phyloP scores from a whole-genome alignment of 257 asterid genomes.

The Ocimum tenuiflorum region DNA sequence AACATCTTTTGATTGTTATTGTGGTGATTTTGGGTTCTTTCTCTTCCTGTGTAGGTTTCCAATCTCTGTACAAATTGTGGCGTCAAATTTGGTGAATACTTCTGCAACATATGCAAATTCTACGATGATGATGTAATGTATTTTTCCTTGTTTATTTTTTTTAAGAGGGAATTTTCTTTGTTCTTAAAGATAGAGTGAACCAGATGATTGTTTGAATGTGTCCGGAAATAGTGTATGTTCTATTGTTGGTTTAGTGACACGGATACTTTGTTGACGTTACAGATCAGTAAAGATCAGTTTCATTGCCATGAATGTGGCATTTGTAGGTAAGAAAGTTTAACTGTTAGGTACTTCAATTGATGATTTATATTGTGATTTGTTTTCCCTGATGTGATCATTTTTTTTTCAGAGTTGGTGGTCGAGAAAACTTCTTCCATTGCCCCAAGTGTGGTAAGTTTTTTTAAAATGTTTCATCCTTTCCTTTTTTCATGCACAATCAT shows the following conservation, averaged over 20 bases:
- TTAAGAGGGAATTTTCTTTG: not conserved
- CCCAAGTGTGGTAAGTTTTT: constrained; percentile 65
- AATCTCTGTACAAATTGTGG: constrained; percentile 62
- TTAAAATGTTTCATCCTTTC: not conserved
- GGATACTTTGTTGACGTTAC: constrained; percentile 26
- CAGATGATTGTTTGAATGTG: constrained; percentile 7
- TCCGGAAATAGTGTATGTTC: not conserved
- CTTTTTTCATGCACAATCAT: constrained; percentile 9
- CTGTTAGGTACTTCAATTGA: not conserved
- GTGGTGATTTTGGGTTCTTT: constrained; percentile 12
- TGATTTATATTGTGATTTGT: not conserved
- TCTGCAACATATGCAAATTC: constrained; percentile 72
- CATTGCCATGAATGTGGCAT: constrained; percentile 91
- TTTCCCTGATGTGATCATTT: constrained; percentile 18
- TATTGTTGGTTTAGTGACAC: constrained; percentile 14
- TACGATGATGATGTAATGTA: constrained; percentile 71
- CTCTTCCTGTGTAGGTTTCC: constrained; percentile 39
- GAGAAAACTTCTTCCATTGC: constrained; percentile 83
- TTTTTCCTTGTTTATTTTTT: constrained; percentile 12
- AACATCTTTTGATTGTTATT: constrained; percentile 8
- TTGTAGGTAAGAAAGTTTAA: constrained; percentile 58
- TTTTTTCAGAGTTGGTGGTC: constrained; percentile 78
- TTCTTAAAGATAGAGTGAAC: not conserved
- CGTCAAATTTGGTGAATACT: constrained; percentile 79
- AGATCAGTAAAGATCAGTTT: constrained; percentile 62